Evolutionary conservation across 495 filamentous ascomycete genomes (phyloP), one percentile per base, ranked within the genome.

Genomic region (Neurospora pannonica): DNA sequence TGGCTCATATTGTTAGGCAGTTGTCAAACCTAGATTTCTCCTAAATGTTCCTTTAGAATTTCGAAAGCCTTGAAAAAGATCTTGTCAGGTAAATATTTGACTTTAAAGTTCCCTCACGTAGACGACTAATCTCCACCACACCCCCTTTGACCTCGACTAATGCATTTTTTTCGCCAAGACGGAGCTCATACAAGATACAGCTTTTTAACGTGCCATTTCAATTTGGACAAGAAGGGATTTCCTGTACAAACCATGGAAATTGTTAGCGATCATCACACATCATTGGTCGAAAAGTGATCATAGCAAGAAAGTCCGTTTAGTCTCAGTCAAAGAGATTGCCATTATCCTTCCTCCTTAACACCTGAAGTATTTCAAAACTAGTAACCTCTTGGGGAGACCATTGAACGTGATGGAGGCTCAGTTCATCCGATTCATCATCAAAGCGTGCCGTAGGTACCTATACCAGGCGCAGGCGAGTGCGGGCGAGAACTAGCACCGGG

Each of bases 131-230:
- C 10, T 24, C 2, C 21, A 13, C 0, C 43, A 2, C 9, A 48
- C 2, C n/a, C n/a, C n/a, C 19, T 8, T 21, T 21, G 10, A 48
- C n/a, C 46, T 11, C 3, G 21, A 48, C n/a, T 1, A 48, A 48
- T 2, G 1, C 7, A 46, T 8, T 1, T 46, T 46, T 15, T 54
- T 28, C 21, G 5, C 46, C 10, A 7, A 24, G n/a, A 21, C 3
- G 0, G 8, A 54, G 3, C 0, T 6, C 5, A 0, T 28, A 54
- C 46, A 28, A 15, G 5, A 54, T 54, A 24, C 1, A 1, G 0
- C 21, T 28, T 0, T 54, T 0, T 28, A 13, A 13, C 0, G 4
- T 6, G 10, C 21, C 2, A 7, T 2, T 28, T 54, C 1, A 11
- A 2, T 24, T 0, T 21, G 19, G 0, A 3, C 4, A 11, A 3